Evolutionary conservation across 371 early-diverging fungal genomes (phyloP).

Genomic region (Phascolomyces articulosus): DNA sequence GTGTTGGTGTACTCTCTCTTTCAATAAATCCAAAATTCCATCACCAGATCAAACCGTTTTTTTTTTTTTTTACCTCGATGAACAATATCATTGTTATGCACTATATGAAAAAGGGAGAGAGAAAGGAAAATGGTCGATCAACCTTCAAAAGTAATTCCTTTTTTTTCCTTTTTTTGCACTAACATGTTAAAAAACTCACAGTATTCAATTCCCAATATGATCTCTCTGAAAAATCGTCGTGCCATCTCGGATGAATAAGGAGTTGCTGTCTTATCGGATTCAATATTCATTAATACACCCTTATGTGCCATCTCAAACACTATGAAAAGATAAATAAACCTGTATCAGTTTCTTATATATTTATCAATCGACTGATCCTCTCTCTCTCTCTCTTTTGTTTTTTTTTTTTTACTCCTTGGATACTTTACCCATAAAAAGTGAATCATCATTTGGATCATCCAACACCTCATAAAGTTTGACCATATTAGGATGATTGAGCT

Average conservation of each 20-base stretch:
- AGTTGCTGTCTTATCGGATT: slow-evolving; percentile 48
- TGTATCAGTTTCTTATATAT: no score
- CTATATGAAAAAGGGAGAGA: slow-evolving; percentile 50
- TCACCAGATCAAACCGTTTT: background rate
- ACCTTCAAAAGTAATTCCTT: background rate
- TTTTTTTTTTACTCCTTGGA: background rate
- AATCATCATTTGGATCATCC: slow-evolving; percentile 84
- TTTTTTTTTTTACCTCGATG: slow-evolving; percentile 81
- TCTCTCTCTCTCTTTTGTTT: background rate
- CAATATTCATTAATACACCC: slow-evolving; percentile 76
- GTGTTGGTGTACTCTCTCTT: no score
- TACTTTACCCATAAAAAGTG: slow-evolving; percentile 73
- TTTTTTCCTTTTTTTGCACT: background rate
- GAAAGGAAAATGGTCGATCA: background rate
- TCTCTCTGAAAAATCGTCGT: slow-evolving; percentile 77
- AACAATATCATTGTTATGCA: slow-evolving; percentile 86
- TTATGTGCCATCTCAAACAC: slow-evolving; percentile 87
- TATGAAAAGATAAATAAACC: slow-evolving; percentile 26
- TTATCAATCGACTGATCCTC: no score
- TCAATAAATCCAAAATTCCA: no score
- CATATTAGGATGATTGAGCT: slow-evolving; percentile 87
- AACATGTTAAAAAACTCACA: slow-evolving; percentile 63
- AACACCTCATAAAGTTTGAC: slow-evolving; percentile 92
- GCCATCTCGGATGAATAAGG: slow-evolving; percentile 62
- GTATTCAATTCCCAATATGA: slow-evolving; percentile 95